These are phyloP conservation scores for Naganishia vishniacii DNA, from an alignment of 768 basidiomycete genomes.

Conservation along the genomic window DNA sequence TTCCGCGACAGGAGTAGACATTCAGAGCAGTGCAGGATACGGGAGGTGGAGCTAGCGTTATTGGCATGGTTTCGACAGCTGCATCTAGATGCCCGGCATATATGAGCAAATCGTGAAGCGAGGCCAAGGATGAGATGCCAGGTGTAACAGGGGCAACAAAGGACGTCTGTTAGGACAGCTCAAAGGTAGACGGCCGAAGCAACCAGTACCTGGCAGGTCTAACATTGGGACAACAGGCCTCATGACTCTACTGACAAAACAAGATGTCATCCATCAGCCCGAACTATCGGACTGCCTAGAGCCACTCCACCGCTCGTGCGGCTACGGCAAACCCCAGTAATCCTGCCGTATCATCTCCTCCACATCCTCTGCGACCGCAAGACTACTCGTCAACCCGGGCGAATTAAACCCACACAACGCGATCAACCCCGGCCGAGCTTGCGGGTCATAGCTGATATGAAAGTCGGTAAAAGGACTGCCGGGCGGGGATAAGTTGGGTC, in stretches of 20 bases:
- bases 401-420: constrained; percentile 85
- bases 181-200: background rate
- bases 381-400: constrained; percentile 78
- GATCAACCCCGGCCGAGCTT: constrained; percentile 55
- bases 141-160: background rate
- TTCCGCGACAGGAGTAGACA: too few relatives aligned
- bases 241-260: background rate
- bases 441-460: constrained; percentile 56
- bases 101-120: too few relatives aligned
- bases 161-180: background rate
- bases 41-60: too few relatives aligned
- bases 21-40: too few relatives aligned
- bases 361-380: constrained; percentile 80
- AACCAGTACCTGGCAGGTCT: background rate
- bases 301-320: background rate
- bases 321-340: constrained; percentile 5
- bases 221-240: background rate
- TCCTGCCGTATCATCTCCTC: constrained; percentile 48
- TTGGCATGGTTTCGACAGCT: too few relatives aligned
- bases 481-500: constrained; percentile 79
- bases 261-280: background rate
- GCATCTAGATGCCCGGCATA: too few relatives aligned
- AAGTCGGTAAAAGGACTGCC: constrained; percentile 79
- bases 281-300: background rate
- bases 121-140: too few relatives aligned